Evolutionary conservation across 1,139 yeast species (phyloP).

Genomic region (Geotrichum citri-aurantii): DNA sequence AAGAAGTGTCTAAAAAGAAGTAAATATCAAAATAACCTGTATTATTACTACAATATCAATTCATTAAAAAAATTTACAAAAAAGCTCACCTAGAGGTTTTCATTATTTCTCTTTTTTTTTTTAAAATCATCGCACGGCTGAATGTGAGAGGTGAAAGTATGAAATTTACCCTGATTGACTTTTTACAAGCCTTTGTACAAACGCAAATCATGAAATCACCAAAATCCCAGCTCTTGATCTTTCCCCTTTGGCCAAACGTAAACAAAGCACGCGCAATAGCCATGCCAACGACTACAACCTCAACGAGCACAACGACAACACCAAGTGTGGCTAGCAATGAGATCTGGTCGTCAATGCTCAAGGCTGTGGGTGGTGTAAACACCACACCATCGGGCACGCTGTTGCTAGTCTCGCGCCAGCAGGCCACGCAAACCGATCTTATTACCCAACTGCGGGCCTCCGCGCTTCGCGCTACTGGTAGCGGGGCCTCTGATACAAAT

Average conservation of each 20-base stretch:
- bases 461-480: not conserved
- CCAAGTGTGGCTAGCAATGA: not conserved
- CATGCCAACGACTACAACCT: not conserved
- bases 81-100: too few species aligned
- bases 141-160: not conserved
- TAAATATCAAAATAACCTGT: not conserved
- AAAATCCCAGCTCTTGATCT: not conserved
- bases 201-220: not conserved
- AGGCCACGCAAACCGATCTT: constrained; percentile 7
- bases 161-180: not conserved
- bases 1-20: constrained; percentile 9
- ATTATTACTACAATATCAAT: not conserved
- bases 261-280: not conserved
- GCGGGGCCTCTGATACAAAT: constrained; percentile 5
- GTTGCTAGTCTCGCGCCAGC: constrained; percentile 17
- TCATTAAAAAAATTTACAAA: not conserved
- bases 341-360: constrained; percentile 26
- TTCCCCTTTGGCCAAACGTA: not conserved
- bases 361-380: constrained; percentile 23
- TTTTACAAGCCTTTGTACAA: not conserved
- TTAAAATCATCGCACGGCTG: not conserved
- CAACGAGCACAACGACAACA: not conserved
- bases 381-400: constrained; percentile 22
- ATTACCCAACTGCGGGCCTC: constrained; percentile 10
- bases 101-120: too few species aligned